Conservation (phyloP, 768 basidiomycete genomes). For the Boletellus ananiceps region DNA sequence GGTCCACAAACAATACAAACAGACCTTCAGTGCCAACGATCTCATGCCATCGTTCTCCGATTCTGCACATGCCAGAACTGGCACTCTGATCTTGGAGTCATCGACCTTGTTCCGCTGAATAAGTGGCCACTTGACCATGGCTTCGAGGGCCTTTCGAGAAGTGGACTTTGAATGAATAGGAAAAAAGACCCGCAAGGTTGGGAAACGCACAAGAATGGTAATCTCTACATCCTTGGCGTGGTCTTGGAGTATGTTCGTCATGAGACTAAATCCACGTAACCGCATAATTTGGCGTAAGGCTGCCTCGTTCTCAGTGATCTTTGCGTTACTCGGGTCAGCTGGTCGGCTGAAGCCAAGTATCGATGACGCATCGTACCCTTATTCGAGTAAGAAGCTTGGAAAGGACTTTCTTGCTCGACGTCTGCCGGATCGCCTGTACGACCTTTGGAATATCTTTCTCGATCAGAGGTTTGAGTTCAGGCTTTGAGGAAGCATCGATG, state of each 20-base stretch:
- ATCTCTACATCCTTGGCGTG: slow-evolving; percentile 66
- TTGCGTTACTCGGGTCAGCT: slow-evolving; percentile 1
- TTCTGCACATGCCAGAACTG: slow-evolving; percentile 51
- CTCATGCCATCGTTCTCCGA: slow-evolving; percentile 56
- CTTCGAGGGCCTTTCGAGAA: slow-evolving; percentile 51
- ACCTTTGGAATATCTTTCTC: slow-evolving; percentile 87
- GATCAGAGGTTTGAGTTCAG: slow-evolving; percentile 67
- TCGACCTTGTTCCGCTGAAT: slow-evolving; percentile 88
- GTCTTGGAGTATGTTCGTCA: slow-evolving; percentile 86
- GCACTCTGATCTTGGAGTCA: slow-evolving; percentile 66
- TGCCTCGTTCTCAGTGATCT: slow-evolving; percentile 83
- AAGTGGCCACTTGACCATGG: slow-evolving; percentile 76
- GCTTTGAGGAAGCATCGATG: slow-evolving; percentile 40
- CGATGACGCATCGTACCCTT: slow-evolving; percentile 45
- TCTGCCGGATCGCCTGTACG: slow-evolving; percentile 86
- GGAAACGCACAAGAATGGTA: slow-evolving; percentile 54
- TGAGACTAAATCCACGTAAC: slow-evolving; percentile 86
- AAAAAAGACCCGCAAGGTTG: not conserved
- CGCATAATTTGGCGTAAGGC: slow-evolving; percentile 84
- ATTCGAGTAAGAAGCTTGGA: slow-evolving; percentile 81
- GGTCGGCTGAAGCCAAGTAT: not conserved
- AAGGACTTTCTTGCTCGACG: slow-evolving; percentile 76
- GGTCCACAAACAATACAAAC: slow-evolving; percentile 6
- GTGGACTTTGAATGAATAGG: not conserved
- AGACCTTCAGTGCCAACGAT: slow-evolving; percentile 58